phyloP scores from a whole-genome alignment of 1,284 basidiomycete genomes.

The Ustilago bromivora region DNA sequence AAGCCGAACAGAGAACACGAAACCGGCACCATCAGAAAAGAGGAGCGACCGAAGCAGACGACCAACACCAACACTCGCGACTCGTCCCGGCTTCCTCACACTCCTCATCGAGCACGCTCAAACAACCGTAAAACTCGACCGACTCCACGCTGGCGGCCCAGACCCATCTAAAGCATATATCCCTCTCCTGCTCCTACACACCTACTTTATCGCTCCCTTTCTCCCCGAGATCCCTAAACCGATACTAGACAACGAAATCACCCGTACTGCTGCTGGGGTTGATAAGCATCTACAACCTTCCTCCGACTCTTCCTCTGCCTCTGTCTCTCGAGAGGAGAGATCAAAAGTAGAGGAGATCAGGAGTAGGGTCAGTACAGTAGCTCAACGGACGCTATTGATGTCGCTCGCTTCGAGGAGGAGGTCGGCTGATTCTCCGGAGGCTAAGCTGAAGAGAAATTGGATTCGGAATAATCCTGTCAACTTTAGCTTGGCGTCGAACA shows the following conservation, averaged over 20 bases:
- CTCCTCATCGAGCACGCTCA: conserved; percentile 60
- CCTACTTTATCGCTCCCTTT: conserved; percentile 63
- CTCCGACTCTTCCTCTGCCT: conserved; percentile 4
- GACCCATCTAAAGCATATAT: conserved; percentile 40
- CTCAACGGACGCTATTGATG: conserved; percentile 39
- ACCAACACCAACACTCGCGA: conserved; percentile 36
- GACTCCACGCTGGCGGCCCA: conserved; percentile 22
- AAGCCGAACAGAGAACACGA: background rate
- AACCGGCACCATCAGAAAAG: background rate
- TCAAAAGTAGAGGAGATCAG: background rate
- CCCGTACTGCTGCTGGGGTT: conserved; percentile 30
- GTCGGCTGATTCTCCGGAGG: conserved; percentile 33
- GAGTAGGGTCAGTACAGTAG: conserved; percentile 32
- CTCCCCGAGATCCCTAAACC: conserved; percentile 43
- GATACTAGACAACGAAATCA: conserved; percentile 32
- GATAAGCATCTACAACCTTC: conserved; percentile 24
- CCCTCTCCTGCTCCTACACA: conserved; percentile 55
- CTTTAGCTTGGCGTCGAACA: conserved; percentile 24
- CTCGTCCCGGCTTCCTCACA: conserved; percentile 51
- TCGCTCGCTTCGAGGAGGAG: conserved; percentile 35
- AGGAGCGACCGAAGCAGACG: background rate
- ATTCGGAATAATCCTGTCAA: conserved; percentile 49
- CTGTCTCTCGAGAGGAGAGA: background rate
- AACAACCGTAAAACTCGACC: conserved; percentile 28
- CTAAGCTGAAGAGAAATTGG: conserved; percentile 40